These are phyloP conservation scores for Cutaneotrichosporon cutaneum DNA, from an alignment of 1,284 basidiomycete species.

Conservation along the genomic window DNA sequence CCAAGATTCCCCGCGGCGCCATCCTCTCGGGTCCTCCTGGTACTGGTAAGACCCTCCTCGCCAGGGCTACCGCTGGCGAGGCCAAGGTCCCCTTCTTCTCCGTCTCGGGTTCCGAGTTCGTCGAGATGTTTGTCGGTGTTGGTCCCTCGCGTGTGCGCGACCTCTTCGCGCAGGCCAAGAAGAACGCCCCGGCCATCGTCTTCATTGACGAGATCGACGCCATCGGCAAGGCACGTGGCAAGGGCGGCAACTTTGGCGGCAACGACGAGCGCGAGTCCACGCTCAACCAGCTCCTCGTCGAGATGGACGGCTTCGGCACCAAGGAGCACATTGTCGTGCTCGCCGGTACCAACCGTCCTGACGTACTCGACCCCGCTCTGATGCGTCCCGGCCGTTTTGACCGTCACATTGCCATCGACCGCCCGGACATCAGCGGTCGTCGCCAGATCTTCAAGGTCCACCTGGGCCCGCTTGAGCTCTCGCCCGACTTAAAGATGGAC, in stretches of 20 bases:
- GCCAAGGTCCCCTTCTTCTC: conserved; percentile 96
- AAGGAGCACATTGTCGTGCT: conserved; percentile 95
- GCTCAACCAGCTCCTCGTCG: conserved; percentile 94
- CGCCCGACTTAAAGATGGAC: conserved; percentile 61
- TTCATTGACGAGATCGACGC: conserved; percentile 87
- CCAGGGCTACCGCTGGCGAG: conserved; percentile 97
- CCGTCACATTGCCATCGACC: conserved; percentile 91
- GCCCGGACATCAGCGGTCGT: conserved; percentile 89
- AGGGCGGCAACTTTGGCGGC: conserved; percentile 83
- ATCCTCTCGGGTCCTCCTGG: conserved; percentile 97
- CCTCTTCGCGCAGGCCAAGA: conserved; percentile 95
- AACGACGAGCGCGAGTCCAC: conserved; percentile 99
- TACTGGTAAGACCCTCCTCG: conserved; percentile 96
- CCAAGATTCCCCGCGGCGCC: conserved; percentile 97
- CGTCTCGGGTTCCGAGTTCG: conserved; percentile 97
- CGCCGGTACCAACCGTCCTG: conserved; percentile 93
- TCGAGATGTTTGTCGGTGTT: conserved; percentile 99
- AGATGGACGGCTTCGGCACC: conserved; percentile 99
- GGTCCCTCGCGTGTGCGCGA: conserved; percentile 96
- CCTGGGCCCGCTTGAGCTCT: conserved; percentile 76
- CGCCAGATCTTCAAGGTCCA: conserved; percentile 94
- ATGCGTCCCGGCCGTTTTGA: conserved; percentile 98
- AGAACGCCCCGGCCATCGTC: conserved; percentile 96
- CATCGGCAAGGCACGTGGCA: conserved; percentile 92
- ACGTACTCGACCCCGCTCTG: conserved; percentile 90